phyloP scores from a whole-genome alignment of 345 rosid species.

The Arabis alpina region DNA sequence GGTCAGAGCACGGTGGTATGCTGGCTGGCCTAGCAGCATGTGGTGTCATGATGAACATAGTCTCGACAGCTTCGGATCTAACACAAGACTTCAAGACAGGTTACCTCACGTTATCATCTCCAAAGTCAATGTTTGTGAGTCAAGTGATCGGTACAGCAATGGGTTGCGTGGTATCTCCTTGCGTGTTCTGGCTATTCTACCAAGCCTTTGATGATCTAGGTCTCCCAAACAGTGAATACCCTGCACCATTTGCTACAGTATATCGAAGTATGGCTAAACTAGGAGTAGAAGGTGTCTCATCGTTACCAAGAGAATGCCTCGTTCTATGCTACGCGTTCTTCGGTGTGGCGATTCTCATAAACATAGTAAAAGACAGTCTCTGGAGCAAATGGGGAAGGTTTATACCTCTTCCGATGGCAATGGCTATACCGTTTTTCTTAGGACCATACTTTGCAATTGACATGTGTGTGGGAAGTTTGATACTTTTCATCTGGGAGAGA shows the following conservation, averaged over 20 bases:
- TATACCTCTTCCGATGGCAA: slow-evolving; percentile 83
- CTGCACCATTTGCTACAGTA: slow-evolving; percentile 66
- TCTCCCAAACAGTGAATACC: slow-evolving; percentile 50
- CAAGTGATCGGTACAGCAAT: slow-evolving; percentile 83
- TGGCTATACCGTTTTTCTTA: slow-evolving; percentile 87
- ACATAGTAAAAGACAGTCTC: slow-evolving; percentile 51
- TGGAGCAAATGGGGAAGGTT: slow-evolving; percentile 50
- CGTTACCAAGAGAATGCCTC: slow-evolving; percentile 77
- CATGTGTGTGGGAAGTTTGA: slow-evolving; percentile 82
- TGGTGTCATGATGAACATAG: slow-evolving; percentile 93
- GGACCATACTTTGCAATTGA: slow-evolving; percentile 85
- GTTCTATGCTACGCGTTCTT: slow-evolving; percentile 64
- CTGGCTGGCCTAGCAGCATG: slow-evolving; percentile 83
- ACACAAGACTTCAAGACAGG: slow-evolving; percentile 92
- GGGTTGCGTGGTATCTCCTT: slow-evolving; percentile 80
- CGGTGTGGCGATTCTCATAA: slow-evolving; percentile 59
- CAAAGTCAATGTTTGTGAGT: slow-evolving; percentile 74
- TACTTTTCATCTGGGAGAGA: slow-evolving; percentile 71
- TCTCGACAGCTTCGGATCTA: slow-evolving; percentile 82
- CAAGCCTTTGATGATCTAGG: slow-evolving; percentile 73
- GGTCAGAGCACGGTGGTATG: slow-evolving; percentile 65
- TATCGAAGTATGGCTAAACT: slow-evolving; percentile 66
- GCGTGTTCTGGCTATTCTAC: slow-evolving; percentile 84
- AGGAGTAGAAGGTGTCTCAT: slow-evolving; percentile 73
- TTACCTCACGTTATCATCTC: slow-evolving; percentile 81